These are phyloP conservation scores for Cryphonectria parasitica DNA, from an alignment of 2,329 filamentous ascomycete genomes.

Conservation along the genomic window DNA sequence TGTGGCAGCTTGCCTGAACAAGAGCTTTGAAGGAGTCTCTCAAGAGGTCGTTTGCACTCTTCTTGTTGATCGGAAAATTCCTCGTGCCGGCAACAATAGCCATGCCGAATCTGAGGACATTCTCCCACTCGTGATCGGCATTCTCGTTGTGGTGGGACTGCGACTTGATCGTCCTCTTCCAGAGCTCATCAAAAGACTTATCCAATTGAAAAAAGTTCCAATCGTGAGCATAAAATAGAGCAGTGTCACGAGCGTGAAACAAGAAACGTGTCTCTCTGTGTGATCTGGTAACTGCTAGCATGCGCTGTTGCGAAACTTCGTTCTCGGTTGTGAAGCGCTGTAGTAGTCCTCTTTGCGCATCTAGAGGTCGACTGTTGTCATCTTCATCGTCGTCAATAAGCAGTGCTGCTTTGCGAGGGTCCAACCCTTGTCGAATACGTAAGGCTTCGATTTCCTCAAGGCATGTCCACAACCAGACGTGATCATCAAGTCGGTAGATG, in stretches of 20 bases:
- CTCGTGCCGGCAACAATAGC: conserved; percentile 16
- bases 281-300: conserved; percentile 30
- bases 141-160: conserved; percentile 26
- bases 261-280: conserved; percentile 29
- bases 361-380: background rate
- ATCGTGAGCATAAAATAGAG: conserved; percentile 24
- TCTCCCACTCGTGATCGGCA: conserved; percentile 23
- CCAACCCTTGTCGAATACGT: background rate
- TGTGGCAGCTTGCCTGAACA: background rate
- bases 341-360: conserved; percentile 24
- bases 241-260: conserved; percentile 31
- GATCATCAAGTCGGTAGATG: conserved; percentile 29
- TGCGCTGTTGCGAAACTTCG: conserved; percentile 24
- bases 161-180: conserved; percentile 26
- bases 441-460: conserved; percentile 24
- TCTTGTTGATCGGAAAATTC: background rate
- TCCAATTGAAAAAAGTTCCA: background rate
- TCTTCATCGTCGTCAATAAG: background rate
- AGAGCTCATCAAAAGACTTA: conserved; percentile 17
- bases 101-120: conserved; percentile 26
- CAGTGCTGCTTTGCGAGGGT: too few relatives aligned
- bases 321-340: conserved; percentile 27
- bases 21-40: background rate
- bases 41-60: background rate
- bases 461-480: conserved; percentile 30